phyloP scores from a whole-genome alignment of 2,329 filamentous ascomycete genomes.

The Fusarium odoratissimum region DNA sequence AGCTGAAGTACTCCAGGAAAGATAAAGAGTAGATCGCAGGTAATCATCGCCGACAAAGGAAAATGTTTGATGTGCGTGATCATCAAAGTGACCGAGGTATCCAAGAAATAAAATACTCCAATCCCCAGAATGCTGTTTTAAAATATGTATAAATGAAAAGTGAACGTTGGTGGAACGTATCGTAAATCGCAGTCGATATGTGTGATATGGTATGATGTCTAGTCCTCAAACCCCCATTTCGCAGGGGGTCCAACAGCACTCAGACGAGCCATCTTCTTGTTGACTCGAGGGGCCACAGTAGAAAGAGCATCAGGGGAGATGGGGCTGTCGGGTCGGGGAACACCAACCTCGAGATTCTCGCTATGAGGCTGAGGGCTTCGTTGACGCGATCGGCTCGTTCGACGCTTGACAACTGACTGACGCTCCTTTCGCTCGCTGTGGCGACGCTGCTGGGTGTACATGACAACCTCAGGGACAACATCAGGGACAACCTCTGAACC shows the following conservation, averaged over 20 bases:
- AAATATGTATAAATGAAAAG: slow-evolving; percentile 23
- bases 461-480: slow-evolving; percentile 30
- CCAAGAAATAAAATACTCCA: slow-evolving; percentile 38
- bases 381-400: slow-evolving; percentile 17
- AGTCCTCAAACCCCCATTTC: slow-evolving; percentile 41
- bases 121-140: slow-evolving; percentile 22
- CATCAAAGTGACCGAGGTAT: slow-evolving; percentile 38
- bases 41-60: slow-evolving; percentile 44
- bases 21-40: slow-evolving; percentile 17
- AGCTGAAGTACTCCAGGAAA: slow-evolving; percentile 25
- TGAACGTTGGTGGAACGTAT: slow-evolving; percentile 25
- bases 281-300: slow-evolving; percentile 39
- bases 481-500: slow-evolving; percentile 31
- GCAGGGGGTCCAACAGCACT: slow-evolving; percentile 48
- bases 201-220: background rate
- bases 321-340: slow-evolving; percentile 57
- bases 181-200: slow-evolving; percentile 3
- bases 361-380: slow-evolving; percentile 1
- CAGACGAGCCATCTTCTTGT: slow-evolving; percentile 56
- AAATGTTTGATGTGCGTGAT: slow-evolving; percentile 35
- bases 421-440: slow-evolving; percentile 14
- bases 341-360: slow-evolving; percentile 38
- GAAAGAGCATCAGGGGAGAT: slow-evolving; percentile 52
- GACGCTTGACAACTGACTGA: slow-evolving; percentile 21
- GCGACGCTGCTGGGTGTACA: slow-evolving; percentile 33